A percentile compares a stretch with the other conserved stretches of the same genome.
Conservation (phyloP, 495 filamentous ascomycete genomes). For the Penicillium lagena region DNA sequence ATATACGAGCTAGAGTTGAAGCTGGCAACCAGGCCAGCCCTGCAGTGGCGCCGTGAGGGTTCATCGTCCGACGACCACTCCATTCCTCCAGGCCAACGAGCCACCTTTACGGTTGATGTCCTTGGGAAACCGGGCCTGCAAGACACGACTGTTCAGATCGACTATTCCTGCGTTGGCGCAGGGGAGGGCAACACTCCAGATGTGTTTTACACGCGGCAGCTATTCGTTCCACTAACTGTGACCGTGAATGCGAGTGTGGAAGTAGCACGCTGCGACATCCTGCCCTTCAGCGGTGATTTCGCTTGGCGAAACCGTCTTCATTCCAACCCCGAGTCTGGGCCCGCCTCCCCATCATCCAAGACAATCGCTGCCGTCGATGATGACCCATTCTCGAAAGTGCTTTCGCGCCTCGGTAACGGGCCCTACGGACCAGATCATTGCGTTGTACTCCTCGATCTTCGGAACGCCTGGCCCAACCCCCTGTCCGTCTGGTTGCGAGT, state of each 20-base stretch:
- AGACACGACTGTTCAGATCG: constrained; percentile 73
- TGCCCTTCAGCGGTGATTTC: constrained; percentile 59
- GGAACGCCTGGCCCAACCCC: constrained; percentile 79
- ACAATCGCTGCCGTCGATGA: constrained; percentile 12
- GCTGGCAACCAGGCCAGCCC: constrained; percentile 64
- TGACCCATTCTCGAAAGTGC: constrained; percentile 31
- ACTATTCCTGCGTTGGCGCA: constrained; percentile 68
- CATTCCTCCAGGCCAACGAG: constrained; percentile 62
- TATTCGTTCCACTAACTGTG: constrained; percentile 74
- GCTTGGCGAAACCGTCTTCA: constrained; percentile 42
- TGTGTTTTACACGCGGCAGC: constrained; percentile 76
- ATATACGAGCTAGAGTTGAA: constrained; percentile 81
- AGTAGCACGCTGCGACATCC: constrained; percentile 67
- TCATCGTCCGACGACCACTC: constrained; percentile 38
- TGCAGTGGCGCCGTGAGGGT: constrained; percentile 54
- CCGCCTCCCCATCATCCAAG: neutral
- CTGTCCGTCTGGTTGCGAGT: constrained; percentile 55
- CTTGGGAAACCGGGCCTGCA: constrained; percentile 80
- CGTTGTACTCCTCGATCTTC: constrained; percentile 73
- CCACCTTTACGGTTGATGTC: constrained; percentile 76
- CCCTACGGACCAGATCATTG: constrained; percentile 59
- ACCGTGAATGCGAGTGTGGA: constrained; percentile 90
- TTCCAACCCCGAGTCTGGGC: constrained; percentile 3
- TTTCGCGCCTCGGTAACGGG: constrained; percentile 33
- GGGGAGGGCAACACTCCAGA: constrained; percentile 57